Percentiles rank a stretch among this genome's conserved stretches.
phyloP scores from a whole-genome alignment of 1,284 basidiomycete species.

The Phlebopus sp. region DNA sequence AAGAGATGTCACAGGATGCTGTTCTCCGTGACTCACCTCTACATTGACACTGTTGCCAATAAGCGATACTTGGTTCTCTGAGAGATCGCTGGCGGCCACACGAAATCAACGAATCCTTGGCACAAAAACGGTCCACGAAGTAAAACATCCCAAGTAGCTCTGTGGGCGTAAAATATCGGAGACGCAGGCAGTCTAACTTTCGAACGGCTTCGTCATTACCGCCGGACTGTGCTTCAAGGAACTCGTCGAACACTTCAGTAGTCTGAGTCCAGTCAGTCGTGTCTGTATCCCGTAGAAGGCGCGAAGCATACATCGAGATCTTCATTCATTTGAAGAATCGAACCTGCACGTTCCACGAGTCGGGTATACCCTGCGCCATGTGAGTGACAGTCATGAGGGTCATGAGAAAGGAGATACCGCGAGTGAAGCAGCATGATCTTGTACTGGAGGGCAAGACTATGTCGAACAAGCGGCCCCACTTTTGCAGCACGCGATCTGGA shows the following conservation, averaged over 20 bases:
- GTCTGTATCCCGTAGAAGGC: neutral
- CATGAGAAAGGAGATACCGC: conserved; percentile 45
- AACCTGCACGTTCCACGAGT: conserved; percentile 71
- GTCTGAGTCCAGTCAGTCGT: conserved; percentile 44
- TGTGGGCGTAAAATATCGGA: conserved; percentile 70
- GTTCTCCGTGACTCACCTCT: conserved; percentile 38
- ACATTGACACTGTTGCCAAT: conserved; percentile 83
- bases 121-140: too few relatives aligned
- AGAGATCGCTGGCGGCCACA: conserved; percentile 56
- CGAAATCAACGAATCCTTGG: conserved; percentile 43
- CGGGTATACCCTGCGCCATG: conserved; percentile 74
- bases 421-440: conserved; percentile 73
- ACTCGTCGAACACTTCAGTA: conserved; percentile 53
- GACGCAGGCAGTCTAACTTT: conserved; percentile 51
- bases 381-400: neutral
- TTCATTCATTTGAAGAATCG: conserved; percentile 69
- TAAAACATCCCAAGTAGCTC: conserved; percentile 69
- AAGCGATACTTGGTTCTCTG: conserved; percentile 67
- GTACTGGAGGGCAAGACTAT: conserved; percentile 57
- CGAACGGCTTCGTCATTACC: conserved; percentile 48
- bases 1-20: neutral
- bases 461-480: conserved; percentile 80
- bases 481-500: too few relatives aligned
- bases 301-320: conserved; percentile 53
- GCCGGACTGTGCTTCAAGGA: conserved; percentile 48